Base-by-base conservation (phyloP, 805 yeast species). In the Lipomyces lipofer region DNA sequence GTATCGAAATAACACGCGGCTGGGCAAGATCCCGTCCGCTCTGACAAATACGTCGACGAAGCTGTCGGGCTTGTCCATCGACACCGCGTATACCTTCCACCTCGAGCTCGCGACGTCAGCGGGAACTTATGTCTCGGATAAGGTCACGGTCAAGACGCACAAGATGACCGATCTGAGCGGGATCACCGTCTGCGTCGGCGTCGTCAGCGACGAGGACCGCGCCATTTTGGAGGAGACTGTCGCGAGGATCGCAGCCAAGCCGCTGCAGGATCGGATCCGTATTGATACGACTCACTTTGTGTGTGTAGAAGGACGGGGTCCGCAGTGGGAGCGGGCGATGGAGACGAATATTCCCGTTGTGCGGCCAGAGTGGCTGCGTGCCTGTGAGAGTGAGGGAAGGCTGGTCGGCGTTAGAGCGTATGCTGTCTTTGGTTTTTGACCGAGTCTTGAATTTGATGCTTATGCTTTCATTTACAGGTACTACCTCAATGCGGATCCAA, bases 111-210 rank as follows among this genome's bases (percentile, higher is more conserved):
- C 83, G 53, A 91, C 99, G 6, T 85, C 96, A 0, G 95, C 97
- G 0, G 99, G 99, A n/a, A 76, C 78, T 9, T 88, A 78, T 64
- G 74, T 75, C 66, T 87, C 96, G 9, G 84, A 89, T 43, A 71
- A 72, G 19, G 69, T 92, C 22, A 78, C 78, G 46, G 81, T 91
- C 13, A 84, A 81, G 54, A 94, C 99, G 2, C 98, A 90, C 69
- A 91, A 89, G 67, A 90, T 92, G 97, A 90, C 97, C 0, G 97
- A 94, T 71, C 77, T 94, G 64, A 79, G 88, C 1, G 99, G 99
- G 56, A 89, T 94, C 53, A 89, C 92, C 0, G 86, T 88, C 1
- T 92, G 98, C 70, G 69, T 90, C 49, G 98, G 99, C 36, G 86
- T 86, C 43, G 55, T 60, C 4, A 28, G 62, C 25, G 84, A 82